phyloP scores from a whole-genome alignment of 73 alveolate species.

The Diophrys sp. region DNA sequence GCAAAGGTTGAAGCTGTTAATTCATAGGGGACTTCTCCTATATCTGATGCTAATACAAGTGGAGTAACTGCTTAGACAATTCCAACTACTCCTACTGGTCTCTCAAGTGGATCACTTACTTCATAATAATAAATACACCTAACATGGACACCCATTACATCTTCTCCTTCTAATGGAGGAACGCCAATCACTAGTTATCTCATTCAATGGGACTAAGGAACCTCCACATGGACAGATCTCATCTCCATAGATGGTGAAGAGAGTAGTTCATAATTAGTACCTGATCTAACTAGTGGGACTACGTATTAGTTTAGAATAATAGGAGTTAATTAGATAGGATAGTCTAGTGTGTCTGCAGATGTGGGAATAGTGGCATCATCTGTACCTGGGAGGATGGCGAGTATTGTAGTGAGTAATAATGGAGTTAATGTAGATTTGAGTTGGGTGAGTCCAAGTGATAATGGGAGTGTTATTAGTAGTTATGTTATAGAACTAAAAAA shows the following conservation, averaged over 20 bases:
- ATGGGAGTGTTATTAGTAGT: slow-evolving; percentile 1
- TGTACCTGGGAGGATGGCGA: slow-evolving; percentile 22
- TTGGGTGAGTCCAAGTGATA: slow-evolving; percentile 42
- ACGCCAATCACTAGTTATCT: slow-evolving; percentile 38
- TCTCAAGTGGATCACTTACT: slow-evolving; percentile 13
- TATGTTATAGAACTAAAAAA: slow-evolving; percentile 1
- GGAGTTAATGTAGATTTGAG: slow-evolving; percentile 2
- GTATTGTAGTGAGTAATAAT: slow-evolving; percentile 16
- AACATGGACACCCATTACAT: slow-evolving; percentile 39
- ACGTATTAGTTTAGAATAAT: slow-evolving; percentile 31
- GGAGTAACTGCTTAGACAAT: not conserved
- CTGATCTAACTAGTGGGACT: slow-evolving; percentile 35
- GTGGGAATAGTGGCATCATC: slow-evolving; percentile 19
- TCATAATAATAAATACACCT: slow-evolving; percentile 5
- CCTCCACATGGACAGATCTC: slow-evolving; percentile 1
- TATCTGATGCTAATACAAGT: not conserved
- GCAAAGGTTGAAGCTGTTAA: slow-evolving; percentile 32
- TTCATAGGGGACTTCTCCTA: not conserved
- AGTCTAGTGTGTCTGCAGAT: slow-evolving; percentile 28
- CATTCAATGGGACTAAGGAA: slow-evolving; percentile 35
- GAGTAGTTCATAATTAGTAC: slow-evolving; percentile 13
- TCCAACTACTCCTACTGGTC: slow-evolving; percentile 8
- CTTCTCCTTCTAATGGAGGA: slow-evolving; percentile 37
- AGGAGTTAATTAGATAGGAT: slow-evolving; percentile 35
- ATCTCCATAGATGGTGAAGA: not conserved